Base-by-base conservation (phyloP, 345 rosid species). In the Moricandia moricandioides region DNA sequence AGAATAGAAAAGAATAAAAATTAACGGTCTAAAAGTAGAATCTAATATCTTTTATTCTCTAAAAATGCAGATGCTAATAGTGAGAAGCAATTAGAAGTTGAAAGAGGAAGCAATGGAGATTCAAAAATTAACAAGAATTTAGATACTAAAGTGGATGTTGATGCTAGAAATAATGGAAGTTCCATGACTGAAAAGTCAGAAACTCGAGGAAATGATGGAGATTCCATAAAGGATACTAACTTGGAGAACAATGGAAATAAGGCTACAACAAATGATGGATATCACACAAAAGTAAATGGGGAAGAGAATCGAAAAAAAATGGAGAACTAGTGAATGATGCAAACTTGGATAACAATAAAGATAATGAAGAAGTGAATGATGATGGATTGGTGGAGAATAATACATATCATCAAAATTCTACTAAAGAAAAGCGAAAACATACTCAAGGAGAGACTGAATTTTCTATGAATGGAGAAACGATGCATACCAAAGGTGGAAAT, bases 371-470 rank as follows among this genome's bases (percentile, higher is more conserved):
- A 12, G 3, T 26, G 3, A 68, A 49, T 45, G 49, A 31, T 1
- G 8, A 26, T 59, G 54, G n/a, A 75, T 49, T 24, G 1, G 35
- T 26, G 55, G 58, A 69, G 64, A 0, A 33, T 1, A 55, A 13
- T 0, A 69, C 8, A 56, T 18, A 43, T 34, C 34, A 69, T 67
- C 63, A 51, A 58, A 34, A 0, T 2, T 67, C 62, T 12, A 39
- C 2, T 65, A 54, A 74, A 74, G n/a, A n/a, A 49, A 75, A 67
- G 54, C 10, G 1, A 14, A 68, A 59, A 49, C 62, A 67, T 1
- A 6, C 30, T 31, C 13, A 67, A 45, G 13, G 6, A 43, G n/a
- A 17, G 11, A 49, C 35, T 52, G 30, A 30, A 65, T 11, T 8
- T 8, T 61, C 24, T 16, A 16, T 0, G 24, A 51, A 60, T n/a